A percentile compares a stretch with the other conserved stretches of the same genome.
phyloP scores from a whole-genome alignment of 805 yeast species.

The Kuraishia piskuri region DNA sequence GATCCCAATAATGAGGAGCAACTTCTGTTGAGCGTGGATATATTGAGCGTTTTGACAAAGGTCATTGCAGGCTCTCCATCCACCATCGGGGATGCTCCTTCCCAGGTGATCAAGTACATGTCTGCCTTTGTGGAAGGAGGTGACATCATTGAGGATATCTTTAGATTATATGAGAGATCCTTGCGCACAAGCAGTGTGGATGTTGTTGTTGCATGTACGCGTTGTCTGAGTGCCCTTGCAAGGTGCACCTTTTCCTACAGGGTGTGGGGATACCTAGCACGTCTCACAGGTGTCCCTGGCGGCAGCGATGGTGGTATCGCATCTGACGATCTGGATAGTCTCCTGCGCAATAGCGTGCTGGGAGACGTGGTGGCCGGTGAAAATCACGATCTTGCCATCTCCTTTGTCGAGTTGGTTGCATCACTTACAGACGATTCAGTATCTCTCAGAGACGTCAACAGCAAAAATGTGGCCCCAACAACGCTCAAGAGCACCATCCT shows the following conservation, averaged over 20 bases:
- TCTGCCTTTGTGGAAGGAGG: slow-evolving; percentile 23
- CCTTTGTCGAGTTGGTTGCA: background rate
- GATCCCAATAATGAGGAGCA: slow-evolving; percentile 29
- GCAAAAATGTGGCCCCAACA: background rate
- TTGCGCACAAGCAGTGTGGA: slow-evolving; percentile 44
- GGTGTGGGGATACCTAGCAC: slow-evolving; percentile 68
- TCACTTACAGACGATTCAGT: background rate
- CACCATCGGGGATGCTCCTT: background rate
- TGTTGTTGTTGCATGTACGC: slow-evolving; percentile 34
- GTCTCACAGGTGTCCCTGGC: slow-evolving; percentile 14
- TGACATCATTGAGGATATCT: slow-evolving; percentile 42
- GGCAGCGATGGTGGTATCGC: background rate
- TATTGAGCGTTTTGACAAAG: slow-evolving; percentile 41
- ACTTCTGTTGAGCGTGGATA: slow-evolving; percentile 32
- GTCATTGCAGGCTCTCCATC: slow-evolving; percentile 28
- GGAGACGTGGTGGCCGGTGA: background rate
- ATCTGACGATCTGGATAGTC: background rate
- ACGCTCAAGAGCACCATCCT: background rate
- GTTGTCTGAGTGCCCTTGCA: slow-evolving; percentile 40
- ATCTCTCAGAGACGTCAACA: background rate
- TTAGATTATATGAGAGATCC: slow-evolving; percentile 61
- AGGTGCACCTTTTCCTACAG: slow-evolving; percentile 44
- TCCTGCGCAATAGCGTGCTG: background rate
- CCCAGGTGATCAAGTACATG: slow-evolving; percentile 21
- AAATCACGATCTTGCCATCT: background rate